phyloP scores from a whole-genome alignment of 345 rosid genomes.

The Crucihimalaya himalaica region DNA sequence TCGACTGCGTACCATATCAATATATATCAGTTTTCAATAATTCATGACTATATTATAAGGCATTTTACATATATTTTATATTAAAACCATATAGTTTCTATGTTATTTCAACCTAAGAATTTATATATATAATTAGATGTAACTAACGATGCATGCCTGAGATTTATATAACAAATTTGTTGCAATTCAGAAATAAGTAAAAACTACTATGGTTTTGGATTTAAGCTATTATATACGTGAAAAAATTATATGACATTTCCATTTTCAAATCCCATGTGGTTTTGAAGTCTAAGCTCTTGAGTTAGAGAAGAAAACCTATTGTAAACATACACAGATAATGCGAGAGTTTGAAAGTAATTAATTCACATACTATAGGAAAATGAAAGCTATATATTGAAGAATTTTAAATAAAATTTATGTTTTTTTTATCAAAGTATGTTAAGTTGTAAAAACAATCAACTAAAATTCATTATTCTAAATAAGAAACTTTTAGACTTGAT shows the following conservation, averaged over 20 bases:
- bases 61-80: neutral
- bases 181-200: neutral
- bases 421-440: neutral
- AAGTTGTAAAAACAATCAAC: neutral
- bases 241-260: neutral
- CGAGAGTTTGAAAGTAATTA: neutral
- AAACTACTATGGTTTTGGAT: neutral
- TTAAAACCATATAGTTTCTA: neutral
- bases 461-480: neutral
- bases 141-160: neutral
- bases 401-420: no score
- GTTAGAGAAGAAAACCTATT: neutral
- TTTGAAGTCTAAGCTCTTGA: neutral
- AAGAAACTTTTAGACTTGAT: neutral
- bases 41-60: constrained; percentile 8
- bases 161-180: neutral
- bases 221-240: neutral
- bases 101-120: neutral
- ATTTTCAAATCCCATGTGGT: neutral
- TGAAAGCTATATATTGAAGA: neutral
- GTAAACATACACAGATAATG: neutral
- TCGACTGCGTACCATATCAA: constrained; percentile 4
- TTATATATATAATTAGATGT: neutral
- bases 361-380: neutral
- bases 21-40: neutral